phyloP scores from a whole-genome alignment of 2,329 filamentous ascomycete genomes.

The Ophiognomonia clavigignenti-juglandacearum region DNA sequence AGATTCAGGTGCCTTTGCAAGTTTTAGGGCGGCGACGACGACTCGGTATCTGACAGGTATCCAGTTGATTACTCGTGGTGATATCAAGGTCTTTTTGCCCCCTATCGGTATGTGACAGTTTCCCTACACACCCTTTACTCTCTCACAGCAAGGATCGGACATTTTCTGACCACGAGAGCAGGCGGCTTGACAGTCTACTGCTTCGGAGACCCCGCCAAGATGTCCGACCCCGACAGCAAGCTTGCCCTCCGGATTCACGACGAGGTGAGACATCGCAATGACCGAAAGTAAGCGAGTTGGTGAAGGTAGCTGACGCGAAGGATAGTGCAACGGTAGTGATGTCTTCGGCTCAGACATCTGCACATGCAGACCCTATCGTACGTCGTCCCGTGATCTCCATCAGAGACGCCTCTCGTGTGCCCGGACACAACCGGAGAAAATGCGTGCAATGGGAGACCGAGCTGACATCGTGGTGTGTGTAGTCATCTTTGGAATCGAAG shows the following conservation, averaged over 20 bases:
- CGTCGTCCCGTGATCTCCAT: neutral
- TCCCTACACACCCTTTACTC: too few relatives aligned
- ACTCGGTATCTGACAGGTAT: neutral
- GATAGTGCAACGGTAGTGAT: conserved; percentile 88
- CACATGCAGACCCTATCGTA: conserved; percentile 81
- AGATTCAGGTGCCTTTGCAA: conserved; percentile 2
- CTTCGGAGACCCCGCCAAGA: conserved; percentile 91
- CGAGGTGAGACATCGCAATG: conserved; percentile 39
- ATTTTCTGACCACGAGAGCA: conserved; percentile 25
- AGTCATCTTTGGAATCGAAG: conserved; percentile 91
- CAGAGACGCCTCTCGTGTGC: neutral
- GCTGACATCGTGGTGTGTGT: neutral
- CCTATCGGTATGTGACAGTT: conserved; percentile 69
- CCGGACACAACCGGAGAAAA: neutral
- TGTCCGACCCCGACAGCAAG: conserved; percentile 77
- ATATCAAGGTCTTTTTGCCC: conserved; percentile 93
- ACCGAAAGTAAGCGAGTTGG: neutral
- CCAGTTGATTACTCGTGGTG: conserved; percentile 80
- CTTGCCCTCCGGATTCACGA: conserved; percentile 79
- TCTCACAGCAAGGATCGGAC: conserved; percentile 4
- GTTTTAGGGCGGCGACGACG: conserved; percentile 18
- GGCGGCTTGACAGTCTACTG: conserved; percentile 92
- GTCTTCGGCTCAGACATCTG: conserved; percentile 98
- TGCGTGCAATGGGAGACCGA: too few relatives aligned
- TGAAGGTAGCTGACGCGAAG: neutral